Base-by-base conservation (phyloP, 1,139 yeast genomes). In the Torulaspora pretoriensis region DNA sequence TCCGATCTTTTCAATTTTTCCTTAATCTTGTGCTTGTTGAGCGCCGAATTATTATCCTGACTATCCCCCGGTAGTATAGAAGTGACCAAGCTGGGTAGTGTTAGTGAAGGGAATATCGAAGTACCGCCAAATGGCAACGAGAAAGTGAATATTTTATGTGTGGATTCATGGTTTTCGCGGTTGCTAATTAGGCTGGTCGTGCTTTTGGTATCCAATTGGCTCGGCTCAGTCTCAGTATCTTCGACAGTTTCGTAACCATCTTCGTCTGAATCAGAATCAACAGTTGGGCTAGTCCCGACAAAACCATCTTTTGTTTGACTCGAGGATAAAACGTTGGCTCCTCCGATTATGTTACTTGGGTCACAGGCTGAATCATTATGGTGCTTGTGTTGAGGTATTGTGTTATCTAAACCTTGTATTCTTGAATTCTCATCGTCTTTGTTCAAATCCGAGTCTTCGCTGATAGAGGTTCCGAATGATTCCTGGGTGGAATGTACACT, bases 1-100 rank as follows among this genome's bases (percentile, higher is more conserved):
- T 78, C 77, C 51, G 78, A 83, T 34, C 84, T 68, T 46, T 70
- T 68, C 35, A 83, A 59, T 54, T 74, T 77, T 33, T 69, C 54
- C 31, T 73, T 67, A 31, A 81, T 68, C 36, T 70, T 73, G 26
- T 25, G 16, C 40, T n/a, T 43, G 40, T 26, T 9, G 26, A 30
- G 28, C 17, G 35, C 28, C 17, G 25, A 6, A 25, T 35, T 13
- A 31, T 37, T 17, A 27, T 41, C 13, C 28, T 49, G 35, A 28
- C 40, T 17, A 22, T 43, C 43, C 8, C 35, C 35, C 8, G 45
- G 45, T 12, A 46, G 17, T 8, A 46, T 13, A 2, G 49, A 46
- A n/a, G 43, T 24, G 3, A 40, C 38, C 12, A 43, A 24, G 29
- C 14, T 35, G 1, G 46, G 29, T 5, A 43, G 14, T 8, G 47